Evolutionary conservation across 2,329 filamentous ascomycete species (phyloP).

Genomic region (Fusarium gaditjirri): DNA sequence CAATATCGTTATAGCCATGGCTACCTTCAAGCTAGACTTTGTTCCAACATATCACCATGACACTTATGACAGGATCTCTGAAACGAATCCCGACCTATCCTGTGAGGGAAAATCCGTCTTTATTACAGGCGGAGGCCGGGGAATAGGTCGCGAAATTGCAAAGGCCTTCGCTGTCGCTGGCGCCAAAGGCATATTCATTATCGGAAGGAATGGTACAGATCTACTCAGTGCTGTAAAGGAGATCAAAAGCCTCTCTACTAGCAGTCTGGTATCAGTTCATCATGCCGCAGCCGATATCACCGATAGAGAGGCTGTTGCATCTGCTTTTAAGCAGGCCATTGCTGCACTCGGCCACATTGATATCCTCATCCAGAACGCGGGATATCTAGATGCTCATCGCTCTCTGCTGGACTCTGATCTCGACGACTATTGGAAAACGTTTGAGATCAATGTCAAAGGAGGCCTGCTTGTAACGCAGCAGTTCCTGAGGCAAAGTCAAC

Average conservation of each 20-base stretch:
- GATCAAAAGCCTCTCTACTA: neutral
- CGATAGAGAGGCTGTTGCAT: neutral
- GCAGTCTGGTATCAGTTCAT: neutral
- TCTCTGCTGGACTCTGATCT: neutral
- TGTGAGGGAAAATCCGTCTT: neutral
- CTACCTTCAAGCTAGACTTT: neutral
- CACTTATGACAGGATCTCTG: neutral
- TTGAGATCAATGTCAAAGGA: constrained; percentile 8
- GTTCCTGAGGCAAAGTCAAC: neutral
- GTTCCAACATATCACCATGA: neutral
- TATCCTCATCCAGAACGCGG: constrained; percentile 2
- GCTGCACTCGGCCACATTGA: neutral
- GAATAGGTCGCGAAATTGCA: neutral
- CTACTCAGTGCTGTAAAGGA: neutral
- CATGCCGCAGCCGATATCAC: neutral
- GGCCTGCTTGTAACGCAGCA: neutral
- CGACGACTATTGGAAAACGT: neutral
- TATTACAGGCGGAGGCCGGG: neutral
- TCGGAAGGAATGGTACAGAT: neutral
- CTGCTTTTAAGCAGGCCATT: neutral
- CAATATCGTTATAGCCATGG: neutral
- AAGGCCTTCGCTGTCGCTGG: neutral
- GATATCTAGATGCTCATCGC: neutral
- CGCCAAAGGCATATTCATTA: neutral
- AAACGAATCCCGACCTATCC: neutral